Evolutionary conservation across 371 early-diverging fungal genomes (phyloP), one percentile per base, ranked within the genome.

Genomic region (Polyrhizophydium stewartii): DNA sequence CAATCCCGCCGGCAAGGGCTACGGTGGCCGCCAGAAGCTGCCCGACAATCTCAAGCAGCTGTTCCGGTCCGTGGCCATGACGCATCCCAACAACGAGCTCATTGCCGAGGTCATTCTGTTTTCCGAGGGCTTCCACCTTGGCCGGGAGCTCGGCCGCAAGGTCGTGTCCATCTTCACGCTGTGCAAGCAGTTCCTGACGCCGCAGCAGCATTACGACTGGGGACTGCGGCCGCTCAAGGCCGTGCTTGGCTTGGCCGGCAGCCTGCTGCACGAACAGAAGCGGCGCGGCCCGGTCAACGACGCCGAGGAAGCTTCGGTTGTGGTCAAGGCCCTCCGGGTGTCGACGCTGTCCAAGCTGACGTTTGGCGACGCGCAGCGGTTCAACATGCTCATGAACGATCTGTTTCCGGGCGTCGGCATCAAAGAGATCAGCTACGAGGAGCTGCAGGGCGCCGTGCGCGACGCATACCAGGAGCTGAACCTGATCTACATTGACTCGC

Each of bases 41-140:
- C 87, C 87, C 6, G 82, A 79, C 61, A 83, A 82, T 53, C 66
- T 87, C 41, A 84, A 80, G 65, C 79, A 77, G 53, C 64, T 86
- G 32, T 85, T 85, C 68, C 64, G 84, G 16, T 75, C 83, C 16
- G 77, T 84, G 12, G 78, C 79, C 16, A 85, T 86, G 85, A 78
- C 80, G 2, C 75, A 77, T 50, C 84, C 84, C 13, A 69, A 83
- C 62, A 76, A 77, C 52, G 76, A 74, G 49, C 66, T 77, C 5
- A 83, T 83, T 62, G 64, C 74, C 24, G 77, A 81, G 55, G 76
- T 76, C 19, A 77, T 80, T 41, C 62, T 83, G 52, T 72, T 76
- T 61, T 65, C 81, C 7, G 81, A 81, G 59, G 84, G 81, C 17
- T 83, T 83, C 62, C 70, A 69, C 37, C 60, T 63, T 1, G 79